Base-by-base conservation (phyloP, 2,329 filamentous ascomycete genomes). In the Epichloe uncinata region DNA sequence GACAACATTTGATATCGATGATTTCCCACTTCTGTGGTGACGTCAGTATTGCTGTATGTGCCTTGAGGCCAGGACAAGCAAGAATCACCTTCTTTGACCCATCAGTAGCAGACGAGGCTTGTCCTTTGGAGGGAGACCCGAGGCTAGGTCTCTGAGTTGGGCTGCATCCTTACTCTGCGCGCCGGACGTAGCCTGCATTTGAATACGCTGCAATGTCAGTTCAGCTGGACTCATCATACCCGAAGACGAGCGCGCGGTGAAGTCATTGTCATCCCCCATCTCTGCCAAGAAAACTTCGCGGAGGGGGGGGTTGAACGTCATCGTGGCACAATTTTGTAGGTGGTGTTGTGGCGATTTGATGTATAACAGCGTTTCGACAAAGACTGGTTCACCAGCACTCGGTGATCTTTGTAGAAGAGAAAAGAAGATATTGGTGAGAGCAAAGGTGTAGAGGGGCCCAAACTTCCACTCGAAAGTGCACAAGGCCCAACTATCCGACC, bases 1-100 rank as follows among this genome's bases (percentile, higher is more conserved):
- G n/a, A 98, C 91, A 45, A 98, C 93, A 62, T 89, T 97, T 26
- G 90, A 93, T 63, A 98, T 97, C 5, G 93, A 98, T 0, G 93
- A 97, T 66, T 98, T 98, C 53, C 93, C 93, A 63, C 90, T 96
- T 71, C 93, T 98, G 57, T 20, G 40, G 7, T 40, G 20, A 9
- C 13, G 48, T 53, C 48, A 55, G 38, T 16, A 2, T 16, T 42
- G 34, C 20, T 3, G 18, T 40, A 11, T 34, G 11, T 34, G 42
- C 15, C 7, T 15, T 9, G 11, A 20, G 7, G 7, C 5, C 6
- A 9, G n/a, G 18, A 42, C 16, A 16, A 46, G 35, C 3, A 34
- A 36, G 8, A 63, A 73, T 58, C 72, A 95, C 93, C 91, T 84
- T 72, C 90, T 81, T 69, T 96, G 87, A 4, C 93, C 93, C 93